These are phyloP conservation scores for Knufia petricola DNA, from an alignment of 2,329 filamentous ascomycete species.

Conservation along the genomic window DNA sequence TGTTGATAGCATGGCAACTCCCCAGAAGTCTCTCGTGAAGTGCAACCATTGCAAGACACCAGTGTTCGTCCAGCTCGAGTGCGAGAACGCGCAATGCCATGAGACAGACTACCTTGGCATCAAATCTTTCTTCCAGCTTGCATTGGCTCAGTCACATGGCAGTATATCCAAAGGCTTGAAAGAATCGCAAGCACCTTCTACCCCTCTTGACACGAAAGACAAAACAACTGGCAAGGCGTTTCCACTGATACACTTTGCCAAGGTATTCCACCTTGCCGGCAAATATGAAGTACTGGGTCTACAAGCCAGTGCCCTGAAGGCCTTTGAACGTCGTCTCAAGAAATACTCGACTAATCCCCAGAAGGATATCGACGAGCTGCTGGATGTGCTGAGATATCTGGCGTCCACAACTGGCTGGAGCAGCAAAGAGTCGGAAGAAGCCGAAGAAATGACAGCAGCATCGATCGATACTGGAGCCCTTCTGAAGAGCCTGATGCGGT, in stretches of 20 bases:
- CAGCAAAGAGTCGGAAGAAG: not conserved
- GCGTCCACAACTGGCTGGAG: not conserved
- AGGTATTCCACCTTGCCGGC: not conserved
- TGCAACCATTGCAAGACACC: not conserved
- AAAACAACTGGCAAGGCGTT: not conserved
- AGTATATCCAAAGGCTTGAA: not conserved
- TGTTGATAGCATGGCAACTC: not conserved
- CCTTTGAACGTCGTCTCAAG: not conserved
- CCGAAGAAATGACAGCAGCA: not conserved
- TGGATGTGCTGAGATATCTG: constrained; percentile 1
- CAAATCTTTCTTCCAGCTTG: not conserved
- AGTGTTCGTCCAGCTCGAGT: not conserved
- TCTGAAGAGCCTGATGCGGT: not conserved
- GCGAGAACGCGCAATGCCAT: not conserved
- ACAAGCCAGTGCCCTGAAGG: not conserved
- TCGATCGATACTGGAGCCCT: not conserved
- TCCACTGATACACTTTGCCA: constrained; percentile 5
- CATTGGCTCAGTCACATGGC: not conserved
- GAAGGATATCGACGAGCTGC: not conserved
- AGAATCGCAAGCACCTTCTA: not conserved
- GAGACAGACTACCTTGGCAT: not conserved
- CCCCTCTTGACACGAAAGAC: not conserved
- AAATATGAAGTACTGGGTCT: not conserved
- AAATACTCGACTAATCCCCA: not conserved
- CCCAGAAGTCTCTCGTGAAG: not conserved